Percentiles rank a stretch among this genome's conserved stretches.
Conservation (phyloP, 1,284 basidiomycete species). For the Erythrobasidium hasegawianum region DNA sequence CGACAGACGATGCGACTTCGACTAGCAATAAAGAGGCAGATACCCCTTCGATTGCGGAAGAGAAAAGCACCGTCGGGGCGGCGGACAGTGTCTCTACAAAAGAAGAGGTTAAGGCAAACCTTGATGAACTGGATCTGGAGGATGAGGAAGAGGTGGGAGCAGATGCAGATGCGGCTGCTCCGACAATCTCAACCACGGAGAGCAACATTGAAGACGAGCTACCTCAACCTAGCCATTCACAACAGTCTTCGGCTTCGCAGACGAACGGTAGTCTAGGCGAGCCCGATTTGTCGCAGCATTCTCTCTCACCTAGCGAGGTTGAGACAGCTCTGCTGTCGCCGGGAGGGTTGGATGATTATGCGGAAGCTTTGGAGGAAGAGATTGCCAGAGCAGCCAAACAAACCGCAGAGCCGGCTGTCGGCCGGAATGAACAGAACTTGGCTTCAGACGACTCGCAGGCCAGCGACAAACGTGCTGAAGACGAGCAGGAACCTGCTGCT, state of each 20-base stretch:
- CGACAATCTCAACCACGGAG: slow-evolving; percentile 1
- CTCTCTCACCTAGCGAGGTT: slow-evolving; percentile 25
- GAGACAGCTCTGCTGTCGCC: slow-evolving; percentile 2
- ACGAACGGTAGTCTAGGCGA: background rate
- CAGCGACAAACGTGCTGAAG: background rate
- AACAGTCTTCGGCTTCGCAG: slow-evolving; percentile 6
- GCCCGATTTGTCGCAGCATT: slow-evolving; percentile 17
- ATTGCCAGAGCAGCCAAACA: slow-evolving; percentile 39
- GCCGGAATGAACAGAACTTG: background rate
- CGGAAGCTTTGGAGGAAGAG: slow-evolving; percentile 18
- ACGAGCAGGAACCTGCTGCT: background rate
- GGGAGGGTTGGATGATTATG: slow-evolving; percentile 2
- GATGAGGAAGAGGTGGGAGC: background rate
- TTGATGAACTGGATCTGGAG: slow-evolving; percentile 25
- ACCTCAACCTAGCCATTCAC: background rate
- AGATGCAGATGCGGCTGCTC: background rate
- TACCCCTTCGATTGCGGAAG: background rate
- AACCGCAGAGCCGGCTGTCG: slow-evolving; percentile 35
- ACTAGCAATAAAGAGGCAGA: background rate
- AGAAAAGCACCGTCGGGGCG: no score
- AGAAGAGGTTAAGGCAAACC: slow-evolving; percentile 5
- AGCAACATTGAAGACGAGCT: background rate
- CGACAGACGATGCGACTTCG: background rate
- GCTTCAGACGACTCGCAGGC: background rate
- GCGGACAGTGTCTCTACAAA: background rate